Conservation (phyloP, 1,139 yeast genomes). For the Pneumocystis jirovecii region DNA sequence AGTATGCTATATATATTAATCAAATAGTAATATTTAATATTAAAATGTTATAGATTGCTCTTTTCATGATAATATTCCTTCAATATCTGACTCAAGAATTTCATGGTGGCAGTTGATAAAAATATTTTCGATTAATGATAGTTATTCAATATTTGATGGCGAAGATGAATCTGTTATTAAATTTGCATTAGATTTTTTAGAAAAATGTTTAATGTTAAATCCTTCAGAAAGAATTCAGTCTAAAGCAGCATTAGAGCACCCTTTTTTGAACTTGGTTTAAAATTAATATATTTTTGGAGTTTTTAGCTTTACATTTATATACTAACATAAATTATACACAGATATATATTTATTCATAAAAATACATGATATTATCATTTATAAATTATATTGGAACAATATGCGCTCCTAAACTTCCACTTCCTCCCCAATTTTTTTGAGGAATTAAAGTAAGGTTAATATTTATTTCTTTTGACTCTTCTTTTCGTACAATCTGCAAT, state of each 20-base stretch:
- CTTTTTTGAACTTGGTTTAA: slow-evolving; percentile 5
- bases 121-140: slow-evolving; percentile 1
- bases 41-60: background rate
- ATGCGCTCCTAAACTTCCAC: slow-evolving; percentile 62
- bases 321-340: background rate
- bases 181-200: slow-evolving; percentile 8
- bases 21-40: background rate
- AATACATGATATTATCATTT: background rate
- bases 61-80: slow-evolving; percentile 2
- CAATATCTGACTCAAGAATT: background rate
- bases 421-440: slow-evolving; percentile 47
- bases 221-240: slow-evolving; percentile 8
- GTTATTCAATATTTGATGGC: slow-evolving; percentile 2
- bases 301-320: background rate
- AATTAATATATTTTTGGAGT: background rate
- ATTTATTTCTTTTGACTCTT: slow-evolving; percentile 7
- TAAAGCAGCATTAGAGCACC: slow-evolving; percentile 7
- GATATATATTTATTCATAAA: background rate
- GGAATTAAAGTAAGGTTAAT: slow-evolving; percentile 33
- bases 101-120: background rate
- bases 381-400: slow-evolving; percentile 31
- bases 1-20: slow-evolving; percentile 1
- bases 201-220: slow-evolving; percentile 7
- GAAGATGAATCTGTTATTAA: slow-evolving; percentile 2
- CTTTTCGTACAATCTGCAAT: slow-evolving; percentile 1